These are phyloP conservation scores for Aegilops speltoides DNA, from an alignment of 176 grass and related monocot genomes.

Conservation along the genomic window DNA sequence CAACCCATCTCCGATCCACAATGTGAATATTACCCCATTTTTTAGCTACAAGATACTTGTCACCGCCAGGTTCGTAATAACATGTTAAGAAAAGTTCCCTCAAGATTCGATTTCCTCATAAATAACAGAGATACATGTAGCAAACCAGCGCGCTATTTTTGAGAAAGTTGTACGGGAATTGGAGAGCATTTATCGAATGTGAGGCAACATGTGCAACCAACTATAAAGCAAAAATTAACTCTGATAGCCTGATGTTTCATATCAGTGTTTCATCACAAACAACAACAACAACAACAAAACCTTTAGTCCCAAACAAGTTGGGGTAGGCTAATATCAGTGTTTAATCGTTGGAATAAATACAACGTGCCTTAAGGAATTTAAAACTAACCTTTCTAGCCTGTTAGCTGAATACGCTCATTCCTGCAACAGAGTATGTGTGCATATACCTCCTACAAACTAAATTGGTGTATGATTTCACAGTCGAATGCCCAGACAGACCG, in stretches of 20 bases:
- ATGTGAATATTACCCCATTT: slow-evolving; percentile 85
- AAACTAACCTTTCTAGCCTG: slow-evolving; percentile 5
- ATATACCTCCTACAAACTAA: neutral
- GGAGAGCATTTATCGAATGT: neutral
- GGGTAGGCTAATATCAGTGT: neutral
- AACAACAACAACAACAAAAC: no score
- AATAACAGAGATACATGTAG: slow-evolving; percentile 3
- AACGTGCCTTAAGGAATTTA: slow-evolving; percentile 16
- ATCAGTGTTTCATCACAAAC: slow-evolving; percentile 3
- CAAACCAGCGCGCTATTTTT: neutral
- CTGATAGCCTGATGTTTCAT: slow-evolving; percentile 8
- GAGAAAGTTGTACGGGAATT: slow-evolving; percentile 5
- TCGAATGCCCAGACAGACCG: neutral
- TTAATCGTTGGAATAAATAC: slow-evolving; percentile 3
- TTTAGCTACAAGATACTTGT: slow-evolving; percentile 86
- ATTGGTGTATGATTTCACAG: neutral
- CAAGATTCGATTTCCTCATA: neutral
- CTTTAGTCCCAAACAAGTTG: no score
- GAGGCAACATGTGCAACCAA: neutral
- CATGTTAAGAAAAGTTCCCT: slow-evolving; percentile 68
- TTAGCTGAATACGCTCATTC: neutral
- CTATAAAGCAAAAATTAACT: slow-evolving; percentile 12
- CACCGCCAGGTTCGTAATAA: slow-evolving; percentile 75
- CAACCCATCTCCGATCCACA: slow-evolving; percentile 70
- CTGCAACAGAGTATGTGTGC: neutral